Base-by-base conservation (phyloP, 768 basidiomycete genomes). In the Artomyces pyxidatus region DNA sequence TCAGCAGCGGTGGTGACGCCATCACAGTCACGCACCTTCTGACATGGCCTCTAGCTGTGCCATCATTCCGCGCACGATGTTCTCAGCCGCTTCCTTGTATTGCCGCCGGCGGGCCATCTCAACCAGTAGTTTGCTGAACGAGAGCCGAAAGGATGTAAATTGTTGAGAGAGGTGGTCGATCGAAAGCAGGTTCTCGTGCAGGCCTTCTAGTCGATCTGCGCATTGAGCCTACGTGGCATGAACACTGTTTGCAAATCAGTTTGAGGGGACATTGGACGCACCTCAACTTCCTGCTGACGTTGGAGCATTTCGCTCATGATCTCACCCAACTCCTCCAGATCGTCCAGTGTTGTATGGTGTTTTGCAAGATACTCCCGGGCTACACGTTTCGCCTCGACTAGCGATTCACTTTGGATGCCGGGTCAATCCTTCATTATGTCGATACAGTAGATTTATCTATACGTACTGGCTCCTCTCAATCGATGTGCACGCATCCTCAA, bases 261-360 rank as follows among this genome's bases (percentile, higher is more conserved):
- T n/a, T n/a, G n/a, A n/a, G n/a, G n/a, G n/a, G n/a, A n/a, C n/a
- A n/a, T n/a, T n/a, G n/a, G 32, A 51, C 66, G 16, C 42, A 85
- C 86, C 74, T 90, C 85, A 6, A 87, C 76, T 6, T 65, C 64
- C 46, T 85, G 76, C 60, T 89, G 86, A 12, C 72, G 76, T 37
- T 75, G 71, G 5, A 91, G 63, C 83, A 91, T 88, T 45, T 83
- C 82, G 0, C 71, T 69, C 81, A 91, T 88, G 45, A 88, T 85
- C 17, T 84, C 80, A 1, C 81, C 88, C 3, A 91, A 72, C 55
- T 84, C 81, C 41, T 90, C 86, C 17, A 91, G 70, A 57, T 86
- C 78, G 43, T 80, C 73, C 25, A 91, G 64, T 12, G 71, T 73
- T 28, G 58, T 64, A 12, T 66, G 60, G 19, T 83, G 75, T 35